A percentile compares a stretch with the other conserved stretches of the same genome.
phyloP scores from a whole-genome alignment of 805 yeast genomes.

The Candida palmyrensis region DNA sequence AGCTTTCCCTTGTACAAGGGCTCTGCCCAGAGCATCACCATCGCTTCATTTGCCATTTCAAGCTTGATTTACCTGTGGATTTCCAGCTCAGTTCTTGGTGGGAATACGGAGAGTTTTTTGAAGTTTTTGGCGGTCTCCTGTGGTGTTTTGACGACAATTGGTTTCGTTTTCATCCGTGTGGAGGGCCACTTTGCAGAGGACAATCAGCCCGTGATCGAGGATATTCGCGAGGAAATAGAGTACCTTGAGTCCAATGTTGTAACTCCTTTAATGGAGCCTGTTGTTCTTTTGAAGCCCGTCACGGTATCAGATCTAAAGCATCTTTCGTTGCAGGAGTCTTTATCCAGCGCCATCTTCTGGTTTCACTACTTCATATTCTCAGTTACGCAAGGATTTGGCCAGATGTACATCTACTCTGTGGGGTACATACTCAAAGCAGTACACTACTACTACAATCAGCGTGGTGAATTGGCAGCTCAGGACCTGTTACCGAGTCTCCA shows the following conservation, averaged over 20 bases:
- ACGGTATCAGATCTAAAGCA: slow-evolving; percentile 10
- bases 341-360: slow-evolving; percentile 27
- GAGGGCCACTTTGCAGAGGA: slow-evolving; percentile 15
- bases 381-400: slow-evolving; percentile 32
- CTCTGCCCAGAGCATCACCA: slow-evolving; percentile 32
- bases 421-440: slow-evolving; percentile 28
- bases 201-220: neutral
- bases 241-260: neutral
- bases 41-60: slow-evolving; percentile 33
- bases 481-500: slow-evolving; percentile 10
- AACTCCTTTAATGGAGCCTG: neutral
- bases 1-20: slow-evolving; percentile 27
- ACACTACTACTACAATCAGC: slow-evolving; percentile 14
- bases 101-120: slow-evolving; percentile 19
- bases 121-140: slow-evolving; percentile 17
- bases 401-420: slow-evolving; percentile 32
- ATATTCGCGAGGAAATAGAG: slow-evolving; percentile 1
- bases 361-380: slow-evolving; percentile 25
- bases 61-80: slow-evolving; percentile 21
- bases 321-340: slow-evolving; percentile 14
- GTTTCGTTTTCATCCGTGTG: slow-evolving; percentile 26
- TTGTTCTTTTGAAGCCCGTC: neutral
- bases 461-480: neutral
- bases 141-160: slow-evolving; percentile 20
- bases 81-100: slow-evolving; percentile 15